Evolutionary conservation across 305 asterid genomes (phyloP).

Genomic region (Fraxinus ornus): DNA sequence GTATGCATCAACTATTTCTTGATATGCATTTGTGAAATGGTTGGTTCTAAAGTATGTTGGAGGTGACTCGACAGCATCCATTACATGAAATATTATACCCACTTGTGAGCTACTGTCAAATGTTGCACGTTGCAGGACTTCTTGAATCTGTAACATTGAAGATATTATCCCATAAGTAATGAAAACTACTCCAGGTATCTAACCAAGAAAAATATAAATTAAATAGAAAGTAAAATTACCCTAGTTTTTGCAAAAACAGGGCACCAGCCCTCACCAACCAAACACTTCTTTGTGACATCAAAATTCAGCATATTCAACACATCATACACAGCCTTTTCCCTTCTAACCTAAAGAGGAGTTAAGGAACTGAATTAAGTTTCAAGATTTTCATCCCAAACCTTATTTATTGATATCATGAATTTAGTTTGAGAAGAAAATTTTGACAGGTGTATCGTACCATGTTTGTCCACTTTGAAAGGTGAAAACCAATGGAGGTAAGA

Average conservation of each 20-base stretch:
- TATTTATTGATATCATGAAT: background rate
- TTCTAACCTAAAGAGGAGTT: conserved; percentile 63
- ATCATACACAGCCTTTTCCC: conserved; percentile 93
- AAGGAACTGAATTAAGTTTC: conserved; percentile 23
- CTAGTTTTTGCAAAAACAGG: conserved; percentile 78
- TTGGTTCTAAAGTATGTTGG: conserved; percentile 92
- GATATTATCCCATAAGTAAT: conserved; percentile 22
- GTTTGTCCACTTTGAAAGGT: conserved; percentile 81
- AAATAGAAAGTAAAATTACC: conserved; percentile 41
- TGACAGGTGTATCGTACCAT: conserved; percentile 46
- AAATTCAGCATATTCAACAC: conserved; percentile 91
- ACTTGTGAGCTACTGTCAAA: conserved; percentile 91
- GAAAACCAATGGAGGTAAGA: conserved; percentile 72
- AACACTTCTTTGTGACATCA: conserved; percentile 96
- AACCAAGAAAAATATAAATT: conserved; percentile 20
- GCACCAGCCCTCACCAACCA: conserved; percentile 99
- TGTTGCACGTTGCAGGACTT: conserved; percentile 90
- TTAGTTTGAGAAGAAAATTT: conserved; percentile 7
- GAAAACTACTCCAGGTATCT: conserved; percentile 17
- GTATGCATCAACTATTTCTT: conserved; percentile 98
- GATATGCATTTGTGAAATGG: conserved; percentile 78
- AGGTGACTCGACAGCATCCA: conserved; percentile 85
- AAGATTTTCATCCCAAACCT: background rate
- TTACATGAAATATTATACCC: conserved; percentile 89
- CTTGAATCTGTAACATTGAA: conserved; percentile 70